Conservation (phyloP, 83 land plant species). For the Thuja plicata region DNA sequence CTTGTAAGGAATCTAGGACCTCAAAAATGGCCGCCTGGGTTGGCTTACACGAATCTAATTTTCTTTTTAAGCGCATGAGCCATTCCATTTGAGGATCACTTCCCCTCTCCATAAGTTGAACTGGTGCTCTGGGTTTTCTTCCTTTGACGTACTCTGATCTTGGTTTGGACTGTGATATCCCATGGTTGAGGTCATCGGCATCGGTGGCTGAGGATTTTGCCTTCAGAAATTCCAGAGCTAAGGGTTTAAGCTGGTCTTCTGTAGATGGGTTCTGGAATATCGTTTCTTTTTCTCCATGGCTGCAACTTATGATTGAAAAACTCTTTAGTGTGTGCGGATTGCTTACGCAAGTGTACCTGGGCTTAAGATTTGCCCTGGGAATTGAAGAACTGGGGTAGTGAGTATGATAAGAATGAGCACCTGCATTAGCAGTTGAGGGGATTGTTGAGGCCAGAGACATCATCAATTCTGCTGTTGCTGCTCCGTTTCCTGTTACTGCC, state of each 20-base stretch:
- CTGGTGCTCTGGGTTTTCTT: neutral
- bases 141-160: neutral
- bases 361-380: neutral
- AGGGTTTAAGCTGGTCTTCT: slow-evolving; percentile 1
- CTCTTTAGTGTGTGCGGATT: neutral
- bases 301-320: neutral
- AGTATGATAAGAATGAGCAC: slow-evolving; percentile 1
- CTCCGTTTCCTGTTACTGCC: neutral
- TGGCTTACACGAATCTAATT: neutral
- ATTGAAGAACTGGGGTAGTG: neutral
- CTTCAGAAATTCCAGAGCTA: neutral
- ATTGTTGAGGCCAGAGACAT: slow-evolving; percentile 15
- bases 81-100: neutral
- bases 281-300: neutral
- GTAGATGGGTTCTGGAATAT: neutral
- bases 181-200: neutral
- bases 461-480: neutral
- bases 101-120: neutral
- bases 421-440: slow-evolving; percentile 13
- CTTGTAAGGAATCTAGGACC: neutral
- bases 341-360: neutral
- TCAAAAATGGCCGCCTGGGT: slow-evolving; percentile 9
- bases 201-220: neutral
- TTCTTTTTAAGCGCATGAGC: neutral
- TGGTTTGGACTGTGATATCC: neutral